phyloP scores from a whole-genome alignment of 2,329 filamentous ascomycete species.

The Colletotrichum caudatum region DNA sequence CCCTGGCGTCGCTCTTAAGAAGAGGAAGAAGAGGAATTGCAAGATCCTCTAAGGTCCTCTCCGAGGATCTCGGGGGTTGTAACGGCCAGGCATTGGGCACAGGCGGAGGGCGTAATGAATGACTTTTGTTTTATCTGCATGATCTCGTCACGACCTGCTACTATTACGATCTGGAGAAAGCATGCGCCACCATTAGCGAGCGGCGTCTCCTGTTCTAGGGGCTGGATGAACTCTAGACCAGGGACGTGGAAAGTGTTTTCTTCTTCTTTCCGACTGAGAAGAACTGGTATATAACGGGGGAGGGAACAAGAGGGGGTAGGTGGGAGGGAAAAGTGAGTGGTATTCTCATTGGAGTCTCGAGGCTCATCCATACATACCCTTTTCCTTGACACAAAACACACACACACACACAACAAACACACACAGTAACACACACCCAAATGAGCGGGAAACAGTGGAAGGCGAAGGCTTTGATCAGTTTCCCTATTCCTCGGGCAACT shows the following conservation, averaged over 20 bases:
- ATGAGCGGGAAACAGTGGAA: conserved; percentile 35
- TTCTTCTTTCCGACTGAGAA: conserved; percentile 22
- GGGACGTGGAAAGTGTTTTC: conserved; percentile 25
- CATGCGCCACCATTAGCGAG: conserved; percentile 41
- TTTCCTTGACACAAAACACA: conserved; percentile 35
- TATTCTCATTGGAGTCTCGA: conserved; percentile 31
- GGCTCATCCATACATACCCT: conserved; percentile 41
- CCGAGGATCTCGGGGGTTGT: conserved; percentile 29
- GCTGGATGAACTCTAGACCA: conserved; percentile 41
- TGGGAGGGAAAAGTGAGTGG: conserved; percentile 23
- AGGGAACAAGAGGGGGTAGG: neutral
- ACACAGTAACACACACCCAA: conserved; percentile 18
- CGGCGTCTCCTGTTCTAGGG: conserved; percentile 40
- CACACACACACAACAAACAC: conserved; percentile 2
- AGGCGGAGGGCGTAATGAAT: conserved; percentile 43
- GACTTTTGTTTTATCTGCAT: conserved; percentile 44
- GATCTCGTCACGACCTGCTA: conserved; percentile 52
- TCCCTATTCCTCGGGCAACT: conserved; percentile 38
- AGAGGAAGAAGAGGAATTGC: conserved; percentile 88
- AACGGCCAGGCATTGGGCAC: conserved; percentile 31
- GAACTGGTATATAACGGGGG: conserved; percentile 34
- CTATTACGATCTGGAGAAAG: conserved; percentile 43
- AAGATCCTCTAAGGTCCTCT: conserved; percentile 73
- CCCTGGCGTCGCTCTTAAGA: conserved; percentile 68
- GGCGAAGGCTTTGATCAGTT: conserved; percentile 32